Evolutionary conservation across 2,329 filamentous ascomycete species (phyloP).

Genomic region (Colletotrichum lentis): DNA sequence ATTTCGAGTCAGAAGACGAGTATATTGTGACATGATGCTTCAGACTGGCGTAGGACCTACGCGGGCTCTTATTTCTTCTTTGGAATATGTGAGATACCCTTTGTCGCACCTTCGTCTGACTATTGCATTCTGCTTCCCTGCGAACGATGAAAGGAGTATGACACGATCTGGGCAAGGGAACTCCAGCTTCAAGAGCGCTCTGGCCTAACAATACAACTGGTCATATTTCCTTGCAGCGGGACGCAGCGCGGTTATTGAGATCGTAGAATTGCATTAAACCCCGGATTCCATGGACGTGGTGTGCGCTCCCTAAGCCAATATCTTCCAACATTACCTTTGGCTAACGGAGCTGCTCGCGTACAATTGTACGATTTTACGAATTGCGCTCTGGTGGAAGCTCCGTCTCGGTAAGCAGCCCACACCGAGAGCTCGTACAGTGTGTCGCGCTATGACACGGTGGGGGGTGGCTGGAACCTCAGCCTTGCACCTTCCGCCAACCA

Average conservation of each 20-base stretch:
- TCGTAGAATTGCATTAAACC: no score
- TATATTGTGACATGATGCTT: conserved; percentile 30
- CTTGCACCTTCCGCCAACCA: conserved; percentile 37
- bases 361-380: no score
- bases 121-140: neutral
- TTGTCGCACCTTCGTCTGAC: neutral
- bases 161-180: no score
- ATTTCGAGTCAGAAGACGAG: conserved; percentile 41
- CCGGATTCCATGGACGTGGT: no score
- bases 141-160: neutral
- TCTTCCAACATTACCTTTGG: no score
- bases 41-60: no score
- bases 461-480: conserved; percentile 37
- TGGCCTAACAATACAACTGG: no score
- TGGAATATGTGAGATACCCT: conserved; percentile 11
- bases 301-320: no score
- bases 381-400: neutral
- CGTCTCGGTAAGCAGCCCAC: conserved; percentile 25
- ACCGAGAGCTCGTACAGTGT: conserved; percentile 36
- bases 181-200: neutral
- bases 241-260: no score
- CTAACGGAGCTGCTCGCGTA: no score
- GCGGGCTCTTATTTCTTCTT: neutral
- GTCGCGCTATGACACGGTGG: conserved; percentile 29
- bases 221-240: no score